A percentile compares a stretch with the other conserved stretches of the same genome.
Evolutionary conservation across 768 basidiomycete genomes (phyloP).

Genomic region (Mycena haematopus): DNA sequence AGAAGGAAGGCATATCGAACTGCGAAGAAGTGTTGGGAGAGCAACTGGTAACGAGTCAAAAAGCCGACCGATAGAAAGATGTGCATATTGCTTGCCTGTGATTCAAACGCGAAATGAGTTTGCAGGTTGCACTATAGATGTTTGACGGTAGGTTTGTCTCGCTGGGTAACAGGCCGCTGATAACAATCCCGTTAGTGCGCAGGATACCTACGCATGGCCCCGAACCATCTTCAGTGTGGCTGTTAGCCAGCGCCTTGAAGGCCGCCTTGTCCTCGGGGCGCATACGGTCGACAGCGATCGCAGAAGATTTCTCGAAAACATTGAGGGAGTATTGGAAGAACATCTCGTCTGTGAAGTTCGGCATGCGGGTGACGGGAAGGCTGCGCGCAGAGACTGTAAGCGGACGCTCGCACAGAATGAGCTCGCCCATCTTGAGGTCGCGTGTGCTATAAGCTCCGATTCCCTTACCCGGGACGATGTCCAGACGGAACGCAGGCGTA

Average conservation of each 20-base stretch:
- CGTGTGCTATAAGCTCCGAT: conserved; percentile 41
- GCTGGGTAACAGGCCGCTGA: conserved; percentile 29
- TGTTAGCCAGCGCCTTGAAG: conserved; percentile 36
- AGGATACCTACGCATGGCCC: conserved; percentile 40
- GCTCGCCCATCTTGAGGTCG: conserved; percentile 38
- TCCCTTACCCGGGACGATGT: conserved; percentile 32
- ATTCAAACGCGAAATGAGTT: conserved; percentile 42
- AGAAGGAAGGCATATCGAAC: conserved; percentile 38
- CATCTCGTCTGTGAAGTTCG: background rate
- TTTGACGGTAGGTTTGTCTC: conserved; percentile 7
- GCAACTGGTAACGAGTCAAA: conserved; percentile 13
- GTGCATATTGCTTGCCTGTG: conserved; percentile 39
- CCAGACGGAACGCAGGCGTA: conserved; percentile 21
- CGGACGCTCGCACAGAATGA: conserved; percentile 47
- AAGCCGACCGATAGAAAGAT: conserved; percentile 1
- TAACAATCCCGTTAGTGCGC: conserved; percentile 40
- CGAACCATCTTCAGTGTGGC: conserved; percentile 38
- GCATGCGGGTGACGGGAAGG: background rate
- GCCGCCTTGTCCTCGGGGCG: conserved; percentile 28
- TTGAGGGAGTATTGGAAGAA: conserved; percentile 10
- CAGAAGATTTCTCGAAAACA: conserved; percentile 30
- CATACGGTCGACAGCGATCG: conserved; percentile 32
- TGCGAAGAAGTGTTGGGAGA: conserved; percentile 30
- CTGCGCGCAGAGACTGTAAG: conserved; percentile 38
- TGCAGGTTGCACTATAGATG: conserved; percentile 37